These are phyloP conservation scores for Herpotrichia juniperi DNA, from an alignment of 2,329 filamentous ascomycete genomes.

Conservation along the genomic window DNA sequence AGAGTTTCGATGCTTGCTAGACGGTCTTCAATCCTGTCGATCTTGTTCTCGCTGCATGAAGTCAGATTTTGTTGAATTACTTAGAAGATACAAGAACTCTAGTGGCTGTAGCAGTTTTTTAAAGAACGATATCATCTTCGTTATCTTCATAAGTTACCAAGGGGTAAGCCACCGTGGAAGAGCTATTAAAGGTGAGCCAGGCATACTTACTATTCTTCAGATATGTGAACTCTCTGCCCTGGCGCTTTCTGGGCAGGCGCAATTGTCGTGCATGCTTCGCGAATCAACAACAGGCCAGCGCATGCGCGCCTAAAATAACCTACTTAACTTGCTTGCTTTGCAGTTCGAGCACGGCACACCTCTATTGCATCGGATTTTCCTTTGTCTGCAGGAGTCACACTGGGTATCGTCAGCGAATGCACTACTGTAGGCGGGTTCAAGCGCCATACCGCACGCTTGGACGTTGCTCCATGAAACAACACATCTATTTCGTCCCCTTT, in stretches of 20 bases:
- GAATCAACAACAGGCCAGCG: no score
- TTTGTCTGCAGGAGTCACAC: conserved; percentile 42
- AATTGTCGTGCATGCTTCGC: conserved; percentile 36
- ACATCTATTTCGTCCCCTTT: conserved; percentile 37
- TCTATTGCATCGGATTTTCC: conserved; percentile 44
- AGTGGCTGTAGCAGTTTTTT: background rate
- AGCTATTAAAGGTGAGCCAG: no score
- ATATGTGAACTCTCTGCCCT: conserved; percentile 42
- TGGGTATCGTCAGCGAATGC: no score
- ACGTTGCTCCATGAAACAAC: conserved; percentile 27
- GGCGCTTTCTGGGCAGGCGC: conserved; percentile 36
- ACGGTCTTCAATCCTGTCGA: conserved; percentile 59
- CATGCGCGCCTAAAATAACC: conserved; percentile 3
- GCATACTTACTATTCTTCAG: conserved; percentile 45
- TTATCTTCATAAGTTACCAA: no score
- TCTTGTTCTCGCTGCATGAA: conserved; percentile 56
- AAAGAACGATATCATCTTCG: background rate
- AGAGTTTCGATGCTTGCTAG: conserved; percentile 55
- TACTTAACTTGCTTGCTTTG: conserved; percentile 42
- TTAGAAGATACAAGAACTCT: no score
- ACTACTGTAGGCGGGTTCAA: no score
- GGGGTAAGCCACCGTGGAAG: no score
- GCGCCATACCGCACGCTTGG: conserved; percentile 40
- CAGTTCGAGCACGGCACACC: conserved; percentile 43
- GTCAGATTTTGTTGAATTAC: no score